These are phyloP conservation scores for Lipomyces oligophaga DNA, from an alignment of 805 yeast species.

Conservation along the genomic window DNA sequence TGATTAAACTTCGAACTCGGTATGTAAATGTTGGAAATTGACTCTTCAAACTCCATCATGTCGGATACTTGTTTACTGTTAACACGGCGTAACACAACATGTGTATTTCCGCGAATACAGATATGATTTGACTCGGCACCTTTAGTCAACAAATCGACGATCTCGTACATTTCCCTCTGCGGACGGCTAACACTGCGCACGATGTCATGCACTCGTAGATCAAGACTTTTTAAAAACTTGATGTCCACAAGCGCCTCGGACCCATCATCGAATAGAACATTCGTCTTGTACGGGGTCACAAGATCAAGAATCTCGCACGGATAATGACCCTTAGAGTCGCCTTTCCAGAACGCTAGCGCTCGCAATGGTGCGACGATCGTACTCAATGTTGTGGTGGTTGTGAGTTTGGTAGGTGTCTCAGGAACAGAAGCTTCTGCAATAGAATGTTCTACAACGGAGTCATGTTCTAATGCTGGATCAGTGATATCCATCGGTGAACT, in stretches of 20 bases:
- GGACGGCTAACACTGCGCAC: too few relatives aligned
- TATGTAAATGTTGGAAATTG: too few relatives aligned
- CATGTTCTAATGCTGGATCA: too few relatives aligned
- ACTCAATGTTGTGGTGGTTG: neutral
- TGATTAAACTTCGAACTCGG: too few relatives aligned
- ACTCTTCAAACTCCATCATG: neutral
- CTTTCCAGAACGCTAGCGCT: conserved; percentile 17
- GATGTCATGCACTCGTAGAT: conserved; percentile 16
- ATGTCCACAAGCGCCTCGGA: conserved; percentile 2
- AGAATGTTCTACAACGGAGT: neutral
- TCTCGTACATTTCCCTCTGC: conserved; percentile 11
- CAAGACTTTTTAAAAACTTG: conserved; percentile 10
- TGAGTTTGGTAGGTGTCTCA: neutral
- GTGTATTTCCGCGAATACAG: neutral
- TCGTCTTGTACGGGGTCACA: neutral
- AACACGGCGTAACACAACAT: neutral
- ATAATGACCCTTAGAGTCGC: conserved; percentile 9
- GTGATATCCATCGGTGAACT: too few relatives aligned
- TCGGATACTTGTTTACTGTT: neutral
- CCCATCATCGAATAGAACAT: conserved; percentile 17
- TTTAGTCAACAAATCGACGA: neutral
- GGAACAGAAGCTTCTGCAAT: neutral
- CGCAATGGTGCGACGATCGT: conserved; percentile 1
- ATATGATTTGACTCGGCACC: neutral
- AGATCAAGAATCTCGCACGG: conserved; percentile 7